Conservation (phyloP, 2,329 filamentous ascomycete species). For the Waltergamsia citrina region DNA sequence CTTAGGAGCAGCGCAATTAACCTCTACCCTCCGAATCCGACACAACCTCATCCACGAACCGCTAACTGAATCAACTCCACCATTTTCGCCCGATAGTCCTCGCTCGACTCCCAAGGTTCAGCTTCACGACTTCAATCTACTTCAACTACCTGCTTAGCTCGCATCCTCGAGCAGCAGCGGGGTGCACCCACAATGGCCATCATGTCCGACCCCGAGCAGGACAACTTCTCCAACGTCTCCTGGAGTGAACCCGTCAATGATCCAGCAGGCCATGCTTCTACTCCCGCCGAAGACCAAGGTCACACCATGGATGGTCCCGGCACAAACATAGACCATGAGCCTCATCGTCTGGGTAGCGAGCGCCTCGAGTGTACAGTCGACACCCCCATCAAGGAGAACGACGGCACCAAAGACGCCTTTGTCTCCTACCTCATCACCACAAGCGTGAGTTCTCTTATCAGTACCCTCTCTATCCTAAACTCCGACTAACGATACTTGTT, state of each 20-base stretch:
- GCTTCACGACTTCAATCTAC: no score
- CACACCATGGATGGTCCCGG: constrained; percentile 32
- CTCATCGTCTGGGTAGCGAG: constrained; percentile 59
- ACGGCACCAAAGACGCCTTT: constrained; percentile 93
- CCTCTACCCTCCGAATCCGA: no score
- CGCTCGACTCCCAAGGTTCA: no score
- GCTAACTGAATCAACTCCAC: no score
- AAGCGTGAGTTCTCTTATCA: constrained; percentile 45
- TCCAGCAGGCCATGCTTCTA: constrained; percentile 16
- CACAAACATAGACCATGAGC: constrained; percentile 43
- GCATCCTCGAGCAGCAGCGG: no score
- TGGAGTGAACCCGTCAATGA: constrained; percentile 56
- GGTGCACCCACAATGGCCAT: no score
- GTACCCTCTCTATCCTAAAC: constrained; percentile 3
- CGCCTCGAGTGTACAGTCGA: constrained; percentile 75
- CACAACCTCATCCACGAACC: no score
- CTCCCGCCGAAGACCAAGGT: constrained; percentile 15
- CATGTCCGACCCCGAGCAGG: constrained; percentile 4
- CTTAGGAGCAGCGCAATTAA: no score
- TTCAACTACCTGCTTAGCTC: no score
- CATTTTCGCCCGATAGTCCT: no score
- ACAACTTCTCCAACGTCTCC: constrained; percentile 66
- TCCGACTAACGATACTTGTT: not conserved
- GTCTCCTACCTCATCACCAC: constrained; percentile 93
- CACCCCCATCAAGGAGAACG: constrained; percentile 85